Conservation (phyloP, 2,329 filamentous ascomycete species). For the Helotiales sp. region DNA sequence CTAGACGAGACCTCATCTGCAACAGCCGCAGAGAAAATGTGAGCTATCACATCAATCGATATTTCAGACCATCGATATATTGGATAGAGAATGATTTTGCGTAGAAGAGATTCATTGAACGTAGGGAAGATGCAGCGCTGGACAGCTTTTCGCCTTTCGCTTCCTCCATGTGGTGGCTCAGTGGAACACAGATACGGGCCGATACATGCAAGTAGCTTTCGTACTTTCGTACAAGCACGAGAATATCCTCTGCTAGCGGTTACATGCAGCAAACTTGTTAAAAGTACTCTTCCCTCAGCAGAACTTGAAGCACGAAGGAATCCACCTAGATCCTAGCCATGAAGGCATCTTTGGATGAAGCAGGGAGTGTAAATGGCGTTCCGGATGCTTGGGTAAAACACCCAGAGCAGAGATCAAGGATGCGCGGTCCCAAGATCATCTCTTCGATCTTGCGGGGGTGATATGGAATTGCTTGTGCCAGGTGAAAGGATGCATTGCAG, state of each 20-base stretch:
- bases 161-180: conserved; percentile 31
- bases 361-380: conserved; percentile 1
- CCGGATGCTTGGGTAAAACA: background rate
- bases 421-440: background rate
- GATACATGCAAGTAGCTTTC: conserved; percentile 31
- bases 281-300: conserved; percentile 10
- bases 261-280: conserved; percentile 27
- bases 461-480: background rate
- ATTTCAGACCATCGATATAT: conserved; percentile 19
- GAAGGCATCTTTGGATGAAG: conserved; percentile 4
- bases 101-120: conserved; percentile 19
- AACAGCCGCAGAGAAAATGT: conserved; percentile 16
- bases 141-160: conserved; percentile 20
- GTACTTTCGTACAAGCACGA: conserved; percentile 27
- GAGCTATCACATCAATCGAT: conserved; percentile 27
- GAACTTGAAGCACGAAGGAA: conserved; percentile 10
- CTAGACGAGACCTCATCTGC: conserved; percentile 15
- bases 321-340: conserved; percentile 1
- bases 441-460: conserved; percentile 6
- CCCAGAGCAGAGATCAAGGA: background rate
- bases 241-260: conserved; percentile 25
- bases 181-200: conserved; percentile 32
- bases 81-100: conserved; percentile 25
- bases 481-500: conserved; percentile 2
- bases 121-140: conserved; percentile 18